Conservation (phyloP, 1,284 basidiomycete genomes). For the Grifola frondosa region DNA sequence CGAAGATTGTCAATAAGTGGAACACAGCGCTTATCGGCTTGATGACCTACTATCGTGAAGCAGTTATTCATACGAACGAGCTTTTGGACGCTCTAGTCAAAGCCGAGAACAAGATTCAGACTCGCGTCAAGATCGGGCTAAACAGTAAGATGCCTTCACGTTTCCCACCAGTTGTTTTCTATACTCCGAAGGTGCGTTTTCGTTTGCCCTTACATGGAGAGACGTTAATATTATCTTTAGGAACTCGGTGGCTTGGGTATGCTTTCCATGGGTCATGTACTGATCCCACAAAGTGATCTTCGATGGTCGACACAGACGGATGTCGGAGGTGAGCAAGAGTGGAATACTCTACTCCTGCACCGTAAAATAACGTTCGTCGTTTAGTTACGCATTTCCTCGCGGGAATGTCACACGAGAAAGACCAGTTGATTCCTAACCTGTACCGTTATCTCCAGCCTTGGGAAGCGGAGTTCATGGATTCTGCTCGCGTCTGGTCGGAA, state of each 20-base stretch:
- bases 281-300: slow-evolving; percentile 95
- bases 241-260: slow-evolving; percentile 96
- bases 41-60: slow-evolving; percentile 98
- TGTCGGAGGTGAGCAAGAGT: slow-evolving; percentile 61
- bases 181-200: slow-evolving; percentile 73
- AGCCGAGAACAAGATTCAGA: slow-evolving; percentile 97
- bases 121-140: slow-evolving; percentile 96
- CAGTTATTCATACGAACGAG: slow-evolving; percentile 95
- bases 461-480: slow-evolving; percentile 98
- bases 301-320: slow-evolving; percentile 98
- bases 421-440: slow-evolving; percentile 92
- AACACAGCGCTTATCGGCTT: slow-evolving; percentile 92
- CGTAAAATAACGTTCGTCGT: slow-evolving; percentile 18
- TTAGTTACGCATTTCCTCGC: slow-evolving; percentile 92
- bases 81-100: slow-evolving; percentile 91
- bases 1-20: slow-evolving; percentile 99
- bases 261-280: slow-evolving; percentile 98
- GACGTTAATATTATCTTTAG: slow-evolving; percentile 33
- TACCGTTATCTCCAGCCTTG: slow-evolving; percentile 98
- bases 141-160: slow-evolving; percentile 99
- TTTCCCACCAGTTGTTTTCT: slow-evolving; percentile 95
- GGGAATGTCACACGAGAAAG: slow-evolving; percentile 93
- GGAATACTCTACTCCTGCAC: slow-evolving; percentile 15
- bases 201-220: background rate
- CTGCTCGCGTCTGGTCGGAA: slow-evolving; percentile 97